phyloP scores from a whole-genome alignment of 1,284 basidiomycete genomes.

The Athelia sp. region DNA sequence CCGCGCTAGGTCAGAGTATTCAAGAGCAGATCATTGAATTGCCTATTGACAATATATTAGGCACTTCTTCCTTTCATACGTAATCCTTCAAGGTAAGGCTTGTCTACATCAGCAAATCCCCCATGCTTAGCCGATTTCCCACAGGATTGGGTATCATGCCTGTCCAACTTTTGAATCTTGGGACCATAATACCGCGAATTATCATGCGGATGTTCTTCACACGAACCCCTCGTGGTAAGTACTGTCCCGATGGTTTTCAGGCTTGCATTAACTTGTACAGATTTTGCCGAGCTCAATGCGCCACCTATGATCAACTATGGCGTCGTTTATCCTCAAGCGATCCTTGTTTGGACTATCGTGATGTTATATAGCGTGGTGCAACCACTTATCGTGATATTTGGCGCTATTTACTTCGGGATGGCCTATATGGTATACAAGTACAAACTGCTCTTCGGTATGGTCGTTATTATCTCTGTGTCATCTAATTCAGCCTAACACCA shows the following conservation, averaged over 20 bases:
- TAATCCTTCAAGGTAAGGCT: constrained; percentile 80
- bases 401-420: constrained; percentile 91
- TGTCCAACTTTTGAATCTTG: constrained; percentile 86
- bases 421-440: constrained; percentile 97
- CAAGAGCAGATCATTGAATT: background rate
- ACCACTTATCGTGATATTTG: constrained; percentile 91
- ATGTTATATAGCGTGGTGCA: constrained; percentile 94
- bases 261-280: constrained; percentile 31
- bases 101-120: background rate
- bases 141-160: constrained; percentile 91
- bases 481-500: background rate
- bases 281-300: constrained; percentile 94
- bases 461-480: constrained; percentile 7
- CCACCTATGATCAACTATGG: constrained; percentile 97
- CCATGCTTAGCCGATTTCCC: constrained; percentile 6
- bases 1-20: constrained; percentile 49
- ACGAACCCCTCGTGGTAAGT: constrained; percentile 78
- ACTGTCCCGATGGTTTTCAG: background rate
- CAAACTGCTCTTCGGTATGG: constrained; percentile 88
- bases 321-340: constrained; percentile 88
- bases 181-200: constrained; percentile 73
- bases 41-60: constrained; percentile 31
- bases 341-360: constrained; percentile 93
- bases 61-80: constrained; percentile 95
- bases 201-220: constrained; percentile 73